A percentile compares a stretch with the other conserved stretches of the same genome.
Conservation (phyloP, 2,329 filamentous ascomycete species). For the Botrytis sinoallii region DNA sequence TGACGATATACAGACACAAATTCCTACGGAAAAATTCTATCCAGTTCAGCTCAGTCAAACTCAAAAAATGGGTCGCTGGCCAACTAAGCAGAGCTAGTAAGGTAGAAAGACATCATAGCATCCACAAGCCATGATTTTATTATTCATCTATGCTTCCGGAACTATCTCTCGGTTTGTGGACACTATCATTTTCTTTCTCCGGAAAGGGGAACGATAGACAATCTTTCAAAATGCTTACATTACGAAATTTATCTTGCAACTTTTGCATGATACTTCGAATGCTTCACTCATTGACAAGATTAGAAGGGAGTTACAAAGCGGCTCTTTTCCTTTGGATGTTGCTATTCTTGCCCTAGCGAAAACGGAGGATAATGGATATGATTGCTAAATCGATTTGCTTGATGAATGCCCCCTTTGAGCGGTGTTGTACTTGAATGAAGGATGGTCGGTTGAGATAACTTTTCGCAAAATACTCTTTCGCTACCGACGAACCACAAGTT, state of each 20-base stretch:
- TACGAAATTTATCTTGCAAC: background rate
- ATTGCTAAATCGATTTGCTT: background rate
- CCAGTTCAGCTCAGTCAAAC: background rate
- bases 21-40: background rate
- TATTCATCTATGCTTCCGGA: background rate
- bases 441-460: background rate
- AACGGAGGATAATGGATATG: background rate
- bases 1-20: background rate
- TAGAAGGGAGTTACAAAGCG: background rate
- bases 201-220: background rate
- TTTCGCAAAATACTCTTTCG: background rate
- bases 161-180: background rate
- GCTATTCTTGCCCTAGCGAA: background rate
- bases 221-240: background rate
- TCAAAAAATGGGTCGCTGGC: background rate
- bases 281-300: background rate
- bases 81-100: background rate
- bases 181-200: background rate
- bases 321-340: background rate
- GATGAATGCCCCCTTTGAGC: background rate
- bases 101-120: background rate
- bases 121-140: background rate
- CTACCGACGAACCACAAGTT: background rate
- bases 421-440: conserved; percentile 4
- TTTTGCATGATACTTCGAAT: background rate